These are phyloP conservation scores for Guadua angustifolia DNA, from an alignment of 176 grass and related monocot genomes.

Conservation along the genomic window DNA sequence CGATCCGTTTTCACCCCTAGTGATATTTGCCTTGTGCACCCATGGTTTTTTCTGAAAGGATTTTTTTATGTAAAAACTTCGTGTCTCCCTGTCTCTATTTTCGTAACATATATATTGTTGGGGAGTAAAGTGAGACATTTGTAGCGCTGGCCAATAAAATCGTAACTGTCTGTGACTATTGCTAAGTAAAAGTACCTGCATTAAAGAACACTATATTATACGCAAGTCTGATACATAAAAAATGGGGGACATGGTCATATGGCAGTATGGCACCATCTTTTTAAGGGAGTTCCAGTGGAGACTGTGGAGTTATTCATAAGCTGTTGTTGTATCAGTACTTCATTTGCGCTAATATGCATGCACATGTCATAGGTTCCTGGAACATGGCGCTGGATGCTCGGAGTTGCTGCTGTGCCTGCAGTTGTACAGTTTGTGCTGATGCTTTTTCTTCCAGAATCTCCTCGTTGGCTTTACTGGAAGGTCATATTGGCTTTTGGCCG, in stretches of 20 bases:
- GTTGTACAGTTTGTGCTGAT: conserved; percentile 85
- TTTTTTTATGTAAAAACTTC: too few species aligned
- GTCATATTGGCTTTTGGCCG: conserved; percentile 38
- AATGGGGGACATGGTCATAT: not conserved
- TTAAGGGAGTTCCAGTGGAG: conserved; percentile 1
- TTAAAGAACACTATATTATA: too few species aligned
- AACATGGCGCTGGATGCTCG: conserved; percentile 99
- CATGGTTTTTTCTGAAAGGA: too few species aligned
- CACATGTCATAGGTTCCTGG: conserved; percentile 72
- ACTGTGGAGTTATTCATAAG: not conserved
- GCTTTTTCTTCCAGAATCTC: conserved; percentile 93
- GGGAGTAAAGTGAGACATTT: too few species aligned
- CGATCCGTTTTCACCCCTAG: too few species aligned
- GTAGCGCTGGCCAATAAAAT: too few species aligned
- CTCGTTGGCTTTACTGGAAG: conserved; percentile 96
- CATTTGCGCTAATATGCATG: conserved; percentile 14
- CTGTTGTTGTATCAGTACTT: conserved; percentile 19
- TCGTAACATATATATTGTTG: too few species aligned
- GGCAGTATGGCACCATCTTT: not conserved
- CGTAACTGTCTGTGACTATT: too few species aligned
- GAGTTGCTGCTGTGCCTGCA: conserved; percentile 86
- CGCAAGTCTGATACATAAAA: not conserved
- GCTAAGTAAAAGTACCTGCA: too few species aligned
- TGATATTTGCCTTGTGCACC: too few species aligned
- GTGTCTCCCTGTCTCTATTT: too few species aligned